phyloP scores from a whole-genome alignment of 768 basidiomycete genomes.

The Coprinopsis sp. region DNA sequence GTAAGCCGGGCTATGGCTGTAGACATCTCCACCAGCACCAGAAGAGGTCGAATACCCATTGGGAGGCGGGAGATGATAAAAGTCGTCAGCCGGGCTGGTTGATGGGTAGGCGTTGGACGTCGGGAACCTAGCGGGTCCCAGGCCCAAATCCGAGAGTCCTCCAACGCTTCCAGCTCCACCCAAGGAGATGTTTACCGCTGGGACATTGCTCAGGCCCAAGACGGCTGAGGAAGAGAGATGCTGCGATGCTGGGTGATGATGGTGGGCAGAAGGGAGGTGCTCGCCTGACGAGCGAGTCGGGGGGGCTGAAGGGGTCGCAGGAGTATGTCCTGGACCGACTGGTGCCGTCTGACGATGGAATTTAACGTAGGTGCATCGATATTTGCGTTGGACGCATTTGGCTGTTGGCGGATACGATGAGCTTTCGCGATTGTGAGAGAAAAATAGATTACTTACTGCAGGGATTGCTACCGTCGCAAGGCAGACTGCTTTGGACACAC shows the following conservation, averaged over 20 bases:
- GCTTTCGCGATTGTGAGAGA: not conserved
- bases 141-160: not conserved
- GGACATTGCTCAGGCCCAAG: no score
- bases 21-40: conserved; percentile 17
- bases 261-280: not conserved
- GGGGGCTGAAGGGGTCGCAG: conserved; percentile 16
- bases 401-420: conserved; percentile 33
- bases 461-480: conserved; percentile 76
- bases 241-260: not conserved
- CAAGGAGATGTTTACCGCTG: no score
- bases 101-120: conserved; percentile 19
- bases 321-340: conserved; percentile 64
- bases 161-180: no score
- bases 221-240: no score
- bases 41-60: conserved; percentile 21
- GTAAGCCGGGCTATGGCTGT: not conserved
- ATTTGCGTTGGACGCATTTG: conserved; percentile 70
- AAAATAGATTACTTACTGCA: conserved; percentile 48
- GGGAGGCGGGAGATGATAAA: conserved; percentile 37
- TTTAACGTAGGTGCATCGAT: conserved; percentile 75
- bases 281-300: not conserved
- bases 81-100: conserved; percentile 34
- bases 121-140: no score
- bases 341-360: conserved; percentile 81
- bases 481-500: conserved; percentile 69